phyloP scores from a whole-genome alignment of 495 filamentous ascomycete species.

The Penicillium waksmanii region DNA sequence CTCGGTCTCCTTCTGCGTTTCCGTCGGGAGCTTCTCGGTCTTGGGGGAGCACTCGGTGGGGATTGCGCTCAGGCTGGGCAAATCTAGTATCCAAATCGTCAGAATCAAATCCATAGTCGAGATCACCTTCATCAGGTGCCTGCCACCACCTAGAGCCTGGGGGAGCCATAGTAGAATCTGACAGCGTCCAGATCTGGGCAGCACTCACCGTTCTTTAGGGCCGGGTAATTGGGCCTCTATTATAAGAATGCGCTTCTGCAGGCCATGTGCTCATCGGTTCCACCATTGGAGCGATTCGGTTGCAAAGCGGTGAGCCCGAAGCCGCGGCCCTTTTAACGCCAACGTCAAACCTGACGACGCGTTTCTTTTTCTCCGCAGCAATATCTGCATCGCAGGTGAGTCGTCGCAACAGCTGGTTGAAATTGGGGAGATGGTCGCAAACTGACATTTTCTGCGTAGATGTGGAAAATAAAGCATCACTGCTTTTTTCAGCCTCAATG shows the following conservation, averaged over 20 bases:
- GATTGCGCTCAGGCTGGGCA: slow-evolving; percentile 19
- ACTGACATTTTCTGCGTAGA: slow-evolving; percentile 9
- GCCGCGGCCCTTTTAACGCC: slow-evolving; percentile 9
- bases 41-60: slow-evolving; percentile 6
- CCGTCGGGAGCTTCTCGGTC: slow-evolving; percentile 11
- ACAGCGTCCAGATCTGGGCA: neutral
- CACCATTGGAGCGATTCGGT: slow-evolving; percentile 19
- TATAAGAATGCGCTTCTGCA: slow-evolving; percentile 26
- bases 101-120: slow-evolving; percentile 39
- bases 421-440: neutral
- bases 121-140: slow-evolving; percentile 27
- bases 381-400: slow-evolving; percentile 5
- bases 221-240: slow-evolving; percentile 22
- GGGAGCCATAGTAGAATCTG: slow-evolving; percentile 18
- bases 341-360: slow-evolving; percentile 23
- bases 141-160: slow-evolving; percentile 31
- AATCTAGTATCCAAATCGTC: slow-evolving; percentile 34
- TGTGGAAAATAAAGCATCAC: neutral
- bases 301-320: too few species aligned
- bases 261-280: slow-evolving; percentile 34
- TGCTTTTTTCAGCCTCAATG: slow-evolving; percentile 35
- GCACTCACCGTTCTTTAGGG: slow-evolving; percentile 19
- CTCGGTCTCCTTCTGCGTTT: slow-evolving; percentile 7
- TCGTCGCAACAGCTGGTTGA: slow-evolving; percentile 11
- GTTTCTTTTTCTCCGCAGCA: neutral